Conservation (phyloP, 2,329 filamentous ascomycete genomes). For the Tolypocladium inflatum region DNA sequence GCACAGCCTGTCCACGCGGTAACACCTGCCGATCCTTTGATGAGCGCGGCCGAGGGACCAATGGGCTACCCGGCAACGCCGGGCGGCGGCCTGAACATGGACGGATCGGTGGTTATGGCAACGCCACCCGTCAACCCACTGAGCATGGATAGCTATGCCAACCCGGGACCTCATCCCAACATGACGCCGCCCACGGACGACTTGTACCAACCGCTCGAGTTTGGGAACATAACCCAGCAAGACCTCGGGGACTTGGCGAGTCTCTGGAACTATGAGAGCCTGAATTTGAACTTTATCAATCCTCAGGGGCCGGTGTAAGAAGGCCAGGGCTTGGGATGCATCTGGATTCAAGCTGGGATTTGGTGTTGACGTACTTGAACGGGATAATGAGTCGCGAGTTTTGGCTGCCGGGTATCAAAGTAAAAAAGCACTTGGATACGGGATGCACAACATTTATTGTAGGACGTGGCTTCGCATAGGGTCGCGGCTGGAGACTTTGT, state of each 20-base stretch:
- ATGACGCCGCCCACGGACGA: conserved; percentile 8
- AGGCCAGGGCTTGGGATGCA: background rate
- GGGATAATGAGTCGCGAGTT: too few species aligned
- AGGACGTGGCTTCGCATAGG: too few species aligned
- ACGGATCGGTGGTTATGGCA: conserved; percentile 1
- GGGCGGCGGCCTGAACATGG: background rate
- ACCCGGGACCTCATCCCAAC: conserved; percentile 2
- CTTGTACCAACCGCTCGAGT: conserved; percentile 7
- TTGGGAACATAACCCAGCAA: conserved; percentile 19
- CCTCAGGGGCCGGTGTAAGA: conserved; percentile 1
- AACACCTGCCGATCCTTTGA: background rate
- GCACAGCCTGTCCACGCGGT: background rate
- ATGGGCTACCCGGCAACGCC: background rate
- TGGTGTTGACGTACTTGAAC: too few species aligned
- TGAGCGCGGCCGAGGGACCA: background rate
- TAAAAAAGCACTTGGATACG: too few species aligned
- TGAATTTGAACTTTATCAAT: conserved; percentile 21
- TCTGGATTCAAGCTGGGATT: background rate
- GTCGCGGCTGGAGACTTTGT: background rate
- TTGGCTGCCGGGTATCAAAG: too few species aligned
- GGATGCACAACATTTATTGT: too few species aligned
- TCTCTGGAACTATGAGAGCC: conserved; percentile 23
- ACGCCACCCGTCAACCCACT: background rate
- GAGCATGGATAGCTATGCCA: background rate
- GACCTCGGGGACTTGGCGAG: conserved; percentile 22